A percentile compares a stretch with the other conserved stretches of the same genome.
phyloP scores from a whole-genome alignment of 306 rosid species.

The Notholithocarpus densiflorus region DNA sequence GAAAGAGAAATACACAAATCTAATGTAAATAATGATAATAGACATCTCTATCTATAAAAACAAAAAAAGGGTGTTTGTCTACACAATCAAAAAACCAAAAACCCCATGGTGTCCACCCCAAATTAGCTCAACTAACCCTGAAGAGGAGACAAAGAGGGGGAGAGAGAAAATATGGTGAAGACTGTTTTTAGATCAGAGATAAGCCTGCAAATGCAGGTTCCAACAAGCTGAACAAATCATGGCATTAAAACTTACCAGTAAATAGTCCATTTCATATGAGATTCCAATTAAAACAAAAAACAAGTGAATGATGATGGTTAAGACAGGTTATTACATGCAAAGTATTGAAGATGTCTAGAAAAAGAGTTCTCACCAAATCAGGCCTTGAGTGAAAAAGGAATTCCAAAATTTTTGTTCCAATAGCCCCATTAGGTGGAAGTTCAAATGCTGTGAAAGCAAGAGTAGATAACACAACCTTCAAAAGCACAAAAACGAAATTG shows the following conservation, averaged over 20 bases:
- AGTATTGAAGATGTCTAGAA: background rate
- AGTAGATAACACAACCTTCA: constrained; percentile 89
- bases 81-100: background rate
- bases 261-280: background rate
- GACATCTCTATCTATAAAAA: too few relatives aligned
- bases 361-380: constrained; percentile 72
- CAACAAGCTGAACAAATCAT: background rate
- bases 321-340: background rate
- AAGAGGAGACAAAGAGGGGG: background rate
- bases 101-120: background rate
- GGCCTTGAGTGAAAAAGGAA: constrained; percentile 93
- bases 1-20: too few relatives aligned
- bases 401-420: constrained; percentile 83
- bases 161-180: background rate
- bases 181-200: background rate
- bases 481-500: constrained; percentile 11
- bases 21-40: too few relatives aligned
- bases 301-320: background rate
- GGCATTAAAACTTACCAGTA: background rate
- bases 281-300: background rate
- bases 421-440: constrained; percentile 96
- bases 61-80: background rate
- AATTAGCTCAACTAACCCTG: background rate
- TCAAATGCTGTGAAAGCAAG: constrained; percentile 97
- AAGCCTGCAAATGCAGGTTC: background rate